Conservation (phyloP, 1,284 basidiomycete genomes). For the Waitea zeae region DNA sequence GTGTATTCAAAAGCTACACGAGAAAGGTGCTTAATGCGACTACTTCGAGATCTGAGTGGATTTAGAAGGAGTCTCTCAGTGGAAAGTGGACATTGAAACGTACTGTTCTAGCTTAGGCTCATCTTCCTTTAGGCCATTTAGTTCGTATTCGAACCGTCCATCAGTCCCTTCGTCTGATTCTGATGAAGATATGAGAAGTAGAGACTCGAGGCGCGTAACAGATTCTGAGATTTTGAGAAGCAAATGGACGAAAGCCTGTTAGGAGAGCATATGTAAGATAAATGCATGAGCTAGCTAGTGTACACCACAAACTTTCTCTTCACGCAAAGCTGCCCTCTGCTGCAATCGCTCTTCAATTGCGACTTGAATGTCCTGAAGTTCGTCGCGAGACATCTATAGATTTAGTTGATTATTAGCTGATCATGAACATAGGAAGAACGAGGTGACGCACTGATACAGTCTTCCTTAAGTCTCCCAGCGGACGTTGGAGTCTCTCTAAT, state of each 20-base stretch:
- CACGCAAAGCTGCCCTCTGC: constrained; percentile 55
- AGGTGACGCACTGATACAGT: constrained; percentile 47
- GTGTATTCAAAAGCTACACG: constrained; percentile 83
- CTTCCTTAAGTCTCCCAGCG: constrained; percentile 41
- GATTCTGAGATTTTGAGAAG: constrained; percentile 83
- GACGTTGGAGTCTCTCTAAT: constrained; percentile 46
- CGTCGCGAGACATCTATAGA: constrained; percentile 41
- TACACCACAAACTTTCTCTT: constrained; percentile 49
- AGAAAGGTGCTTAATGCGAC: constrained; percentile 67
- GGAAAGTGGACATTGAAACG: constrained; percentile 13
- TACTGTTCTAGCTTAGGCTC: constrained; percentile 15
- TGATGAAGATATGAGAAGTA: constrained; percentile 71
- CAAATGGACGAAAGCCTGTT: constrained; percentile 63
- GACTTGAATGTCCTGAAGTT: constrained; percentile 49
- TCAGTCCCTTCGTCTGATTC: no score
- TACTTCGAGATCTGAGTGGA: constrained; percentile 22
- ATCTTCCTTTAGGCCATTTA: constrained; percentile 24
- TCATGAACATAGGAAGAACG: not conserved
- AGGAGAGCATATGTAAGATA: not conserved
- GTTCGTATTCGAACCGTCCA: constrained; percentile 24
- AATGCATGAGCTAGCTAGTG: not conserved
- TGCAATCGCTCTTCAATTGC: constrained; percentile 65
- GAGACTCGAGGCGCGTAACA: constrained; percentile 63
- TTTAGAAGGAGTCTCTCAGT: constrained; percentile 1
- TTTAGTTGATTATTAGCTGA: not conserved